Evolutionary conservation across 352 stramenopile species (phyloP), one percentile per base, ranked within the genome.

Genomic region (Phytophthora foliorum): DNA sequence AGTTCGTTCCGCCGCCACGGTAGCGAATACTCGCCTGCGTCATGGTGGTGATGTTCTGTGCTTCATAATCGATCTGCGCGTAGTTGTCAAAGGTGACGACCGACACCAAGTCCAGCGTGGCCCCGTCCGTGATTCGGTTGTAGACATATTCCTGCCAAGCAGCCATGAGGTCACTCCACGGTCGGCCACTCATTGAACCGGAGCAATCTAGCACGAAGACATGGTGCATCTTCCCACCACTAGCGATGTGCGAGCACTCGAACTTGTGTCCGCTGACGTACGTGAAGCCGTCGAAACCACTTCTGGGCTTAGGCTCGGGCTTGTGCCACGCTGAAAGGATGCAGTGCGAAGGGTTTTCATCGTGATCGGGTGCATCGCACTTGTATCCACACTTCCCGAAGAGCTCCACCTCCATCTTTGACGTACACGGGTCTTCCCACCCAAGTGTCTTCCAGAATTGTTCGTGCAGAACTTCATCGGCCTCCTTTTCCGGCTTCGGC

Each of bases 161-260:
- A 9, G 62, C 73, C 25, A 88, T 73, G 24, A 96, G 68, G n/a
- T 84, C 64, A 21, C 48, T 25, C 88, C 88, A 94, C 5, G 85
- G 83, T 14, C 27, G 54, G 1, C 88, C 85, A 3, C 22, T 50
- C 86, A 96, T 96, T 21, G 88, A 96, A 0, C 85, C 84, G 10
- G 88, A 94, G 41, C 70, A 77, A 52, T 96, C 88, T n/a, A 95
- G 45, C 42, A 96, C 84, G 34, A 96, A 92, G 4, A 96, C 72
- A 39, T 94, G 88, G 39, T 96, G 86, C 62, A 86, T 82, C 44
- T 88, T 80, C 11, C 72, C 79, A 14, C 75, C 77, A 21, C 63
- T 77, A 0, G 81, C 63, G 17, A 80, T 53, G 34, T 96, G 89
- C 44, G 82, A 86, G 60, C 88, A 93, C 38, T 86, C 74, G 56